Evolutionary conservation across 2,329 filamentous ascomycete species (phyloP), one percentile per base, ranked within the genome.

Genomic region (Aspergillus niger): DNA sequence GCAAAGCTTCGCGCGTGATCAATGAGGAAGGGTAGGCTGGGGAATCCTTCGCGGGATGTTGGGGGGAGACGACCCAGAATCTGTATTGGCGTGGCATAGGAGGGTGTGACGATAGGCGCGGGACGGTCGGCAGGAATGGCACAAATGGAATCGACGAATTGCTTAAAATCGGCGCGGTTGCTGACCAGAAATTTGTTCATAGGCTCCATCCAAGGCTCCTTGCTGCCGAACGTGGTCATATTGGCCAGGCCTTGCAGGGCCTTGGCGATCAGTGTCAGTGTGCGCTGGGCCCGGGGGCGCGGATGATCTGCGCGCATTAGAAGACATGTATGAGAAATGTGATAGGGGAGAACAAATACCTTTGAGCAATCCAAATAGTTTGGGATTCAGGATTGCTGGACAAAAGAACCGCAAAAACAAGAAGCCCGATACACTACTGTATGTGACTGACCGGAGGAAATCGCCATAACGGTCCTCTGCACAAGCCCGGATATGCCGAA

Each of bases 201-300:
- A 0, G 92, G 92, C 77, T 97, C 93, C 93, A 98, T 97, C 92
- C 92, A 98, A n/a, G 90, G 88, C 76, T 98, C 94, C 73, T 97
- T 96, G 72, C 91, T 93, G 43, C 94, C 94, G 72, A 97, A 97
- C 0, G 87, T 92, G 2, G 91, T 91, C 77, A 97, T 84, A 73
- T 97, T 97, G 17, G 92, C 92, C 60, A 98, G 83, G 15, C 92
- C 93, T 77, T 97, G 93, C 8, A 98, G 81, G 1, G 91, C 91
- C 76, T 98, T 98, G 24, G 94, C 92, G 61, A 98, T 93, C 53
- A 98, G 83, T 0, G 94, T 97, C 56, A 97, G 83, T 0, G 93
- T 96, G 44, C 94, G 87, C 72, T 96, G 91, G 10, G 93, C 91
- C 56, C 88, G 89, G 26, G 88, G 86, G 53, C 89, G 90, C 24